phyloP scores from a whole-genome alignment of 768 basidiomycete species.

The Suillus occidentalis region DNA sequence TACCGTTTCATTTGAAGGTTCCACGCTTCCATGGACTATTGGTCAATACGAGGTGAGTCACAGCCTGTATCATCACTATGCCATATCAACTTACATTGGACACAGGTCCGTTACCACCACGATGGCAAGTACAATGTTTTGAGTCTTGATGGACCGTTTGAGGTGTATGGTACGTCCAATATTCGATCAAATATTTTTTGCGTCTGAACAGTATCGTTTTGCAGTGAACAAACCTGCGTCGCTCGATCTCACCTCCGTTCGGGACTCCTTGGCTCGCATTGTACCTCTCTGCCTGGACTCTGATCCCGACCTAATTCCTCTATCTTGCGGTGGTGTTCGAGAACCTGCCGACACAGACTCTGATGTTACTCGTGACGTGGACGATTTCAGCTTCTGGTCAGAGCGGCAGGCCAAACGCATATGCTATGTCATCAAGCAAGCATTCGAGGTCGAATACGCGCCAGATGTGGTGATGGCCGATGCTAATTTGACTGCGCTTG shows the following conservation, averaged over 20 bases:
- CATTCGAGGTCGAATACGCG: constrained; percentile 87
- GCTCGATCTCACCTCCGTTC: constrained; percentile 65
- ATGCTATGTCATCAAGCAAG: constrained; percentile 70
- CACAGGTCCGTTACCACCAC: constrained; percentile 86
- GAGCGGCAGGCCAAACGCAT: constrained; percentile 90
- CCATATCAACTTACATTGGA: background rate
- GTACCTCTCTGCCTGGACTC: constrained; percentile 87
- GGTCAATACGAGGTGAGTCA: constrained; percentile 74
- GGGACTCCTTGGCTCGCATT: constrained; percentile 66
- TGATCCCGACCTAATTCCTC: constrained; percentile 78
- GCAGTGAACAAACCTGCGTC: constrained; percentile 69
- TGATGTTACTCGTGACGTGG: constrained; percentile 61
- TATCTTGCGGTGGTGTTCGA: constrained; percentile 51
- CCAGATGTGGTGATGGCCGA: constrained; percentile 91
- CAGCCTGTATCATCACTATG: background rate
- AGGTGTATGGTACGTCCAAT: constrained; percentile 70
- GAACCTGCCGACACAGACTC: constrained; percentile 22
- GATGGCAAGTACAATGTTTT: constrained; percentile 98
- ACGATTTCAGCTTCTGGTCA: constrained; percentile 96
- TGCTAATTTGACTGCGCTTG: constrained; percentile 84
- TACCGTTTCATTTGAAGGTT: constrained; percentile 69
- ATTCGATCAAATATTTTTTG: background rate
- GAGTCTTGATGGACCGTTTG: constrained; percentile 79
- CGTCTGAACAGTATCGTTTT: constrained; percentile 13
- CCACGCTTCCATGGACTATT: constrained; percentile 81